Conservation (phyloP, 805 yeast species). For the Diddensiella caesifluorescens region DNA sequence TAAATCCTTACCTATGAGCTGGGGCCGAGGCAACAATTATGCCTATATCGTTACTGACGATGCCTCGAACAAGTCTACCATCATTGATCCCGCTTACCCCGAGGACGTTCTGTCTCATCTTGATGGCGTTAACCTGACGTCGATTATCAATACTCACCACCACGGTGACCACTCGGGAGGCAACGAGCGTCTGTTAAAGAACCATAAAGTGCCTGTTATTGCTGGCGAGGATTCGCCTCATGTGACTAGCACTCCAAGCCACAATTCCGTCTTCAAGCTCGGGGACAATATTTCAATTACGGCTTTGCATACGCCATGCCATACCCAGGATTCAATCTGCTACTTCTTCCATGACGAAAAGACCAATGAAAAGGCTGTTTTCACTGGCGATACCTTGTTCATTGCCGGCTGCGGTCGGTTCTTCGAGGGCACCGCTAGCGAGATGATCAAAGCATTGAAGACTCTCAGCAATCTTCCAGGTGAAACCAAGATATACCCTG, state of each 20-base stretch:
- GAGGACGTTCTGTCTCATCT: slow-evolving; percentile 48
- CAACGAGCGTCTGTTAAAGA: slow-evolving; percentile 40
- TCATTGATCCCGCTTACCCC: slow-evolving; percentile 92
- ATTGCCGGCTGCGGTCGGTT: slow-evolving; percentile 95
- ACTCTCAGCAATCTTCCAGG: slow-evolving; percentile 56
- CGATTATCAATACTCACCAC: slow-evolving; percentile 93
- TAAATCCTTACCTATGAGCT: slow-evolving; percentile 80
- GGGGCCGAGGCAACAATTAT: slow-evolving; percentile 92
- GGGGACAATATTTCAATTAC: slow-evolving; percentile 63
- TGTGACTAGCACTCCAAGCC: slow-evolving; percentile 65
- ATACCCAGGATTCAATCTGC: slow-evolving; percentile 93
- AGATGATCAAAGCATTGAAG: slow-evolving; percentile 69
- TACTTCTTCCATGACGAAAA: slow-evolving; percentile 64
- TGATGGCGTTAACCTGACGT: slow-evolving; percentile 46
- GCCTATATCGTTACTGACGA: slow-evolving; percentile 73
- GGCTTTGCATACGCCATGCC: slow-evolving; percentile 95
- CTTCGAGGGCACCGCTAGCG: slow-evolving; percentile 80
- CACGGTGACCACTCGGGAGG: slow-evolving; percentile 96
- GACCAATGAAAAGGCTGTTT: slow-evolving; percentile 66
- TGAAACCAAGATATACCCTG: slow-evolving; percentile 78
- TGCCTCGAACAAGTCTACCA: slow-evolving; percentile 60
- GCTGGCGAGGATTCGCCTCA: slow-evolving; percentile 80
- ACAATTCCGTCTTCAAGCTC: slow-evolving; percentile 54
- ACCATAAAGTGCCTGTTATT: slow-evolving; percentile 48
- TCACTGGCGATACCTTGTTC: slow-evolving; percentile 94